Percentiles rank a stretch among this genome's conserved stretches.
Conservation (phyloP, 2,329 filamentous ascomycete genomes). For the Fusarium pseudonygamai region DNA sequence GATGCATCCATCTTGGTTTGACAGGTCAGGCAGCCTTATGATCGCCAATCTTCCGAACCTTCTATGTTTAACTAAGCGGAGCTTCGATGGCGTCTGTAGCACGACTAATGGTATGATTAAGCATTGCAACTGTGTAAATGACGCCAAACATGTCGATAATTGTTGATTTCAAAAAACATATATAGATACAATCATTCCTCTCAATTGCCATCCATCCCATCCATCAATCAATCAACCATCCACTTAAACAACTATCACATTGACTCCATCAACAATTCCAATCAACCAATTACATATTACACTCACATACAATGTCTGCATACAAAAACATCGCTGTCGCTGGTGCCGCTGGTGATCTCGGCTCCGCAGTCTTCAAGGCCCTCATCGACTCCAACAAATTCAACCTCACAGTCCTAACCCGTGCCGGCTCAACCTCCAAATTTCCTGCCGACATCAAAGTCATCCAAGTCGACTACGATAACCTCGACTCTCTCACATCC, state of each 20-base stretch:
- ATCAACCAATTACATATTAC: neutral
- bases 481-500: conserved; percentile 57
- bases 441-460: conserved; percentile 45
- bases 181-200: neutral
- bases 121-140: neutral
- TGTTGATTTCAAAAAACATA: neutral
- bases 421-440: conserved; percentile 52
- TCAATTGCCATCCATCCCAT: neutral
- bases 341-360: conserved; percentile 51
- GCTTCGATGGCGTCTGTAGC: neutral
- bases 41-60: neutral
- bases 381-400: conserved; percentile 47
- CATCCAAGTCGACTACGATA: conserved; percentile 52
- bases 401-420: conserved; percentile 49
- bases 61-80: conserved; percentile 1
- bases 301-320: conserved; percentile 40
- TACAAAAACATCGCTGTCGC: conserved; percentile 52
- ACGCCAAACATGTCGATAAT: neutral
- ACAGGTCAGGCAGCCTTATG: neutral
- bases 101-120: neutral
- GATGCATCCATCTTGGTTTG: neutral
- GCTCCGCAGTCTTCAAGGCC: conserved; percentile 44
- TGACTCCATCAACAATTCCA: neutral
- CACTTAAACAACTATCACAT: neutral
- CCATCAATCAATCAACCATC: neutral